Percentiles rank a stretch among this genome's conserved stretches.
These are phyloP conservation scores for Microbotryomycetes sp. DNA, from an alignment of 1,284 basidiomycete genomes.

Conservation along the genomic window DNA sequence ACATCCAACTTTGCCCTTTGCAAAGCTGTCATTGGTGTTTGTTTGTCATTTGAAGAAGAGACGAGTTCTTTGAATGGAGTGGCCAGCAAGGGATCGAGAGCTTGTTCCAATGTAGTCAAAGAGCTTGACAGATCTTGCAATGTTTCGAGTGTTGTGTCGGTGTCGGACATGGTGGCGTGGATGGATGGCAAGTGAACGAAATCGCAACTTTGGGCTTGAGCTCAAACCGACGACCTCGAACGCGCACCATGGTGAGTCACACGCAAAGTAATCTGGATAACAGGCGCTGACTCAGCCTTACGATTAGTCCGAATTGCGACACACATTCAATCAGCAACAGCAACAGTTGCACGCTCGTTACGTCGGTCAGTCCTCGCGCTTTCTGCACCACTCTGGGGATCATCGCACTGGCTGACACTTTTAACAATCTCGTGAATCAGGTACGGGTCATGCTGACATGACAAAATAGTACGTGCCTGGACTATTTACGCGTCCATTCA, in stretches of 20 bases:
- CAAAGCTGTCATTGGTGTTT: conserved; percentile 62
- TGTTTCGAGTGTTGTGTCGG: neutral
- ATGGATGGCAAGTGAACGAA: no score
- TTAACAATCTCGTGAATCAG: conserved; percentile 10
- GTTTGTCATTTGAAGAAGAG: neutral
- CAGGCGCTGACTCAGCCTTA: neutral
- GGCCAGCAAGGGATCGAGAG: conserved; percentile 21
- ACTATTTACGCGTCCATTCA: conserved; percentile 14
- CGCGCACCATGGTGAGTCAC: conserved; percentile 48
- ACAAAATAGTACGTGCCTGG: conserved; percentile 71
- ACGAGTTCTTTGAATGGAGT: conserved; percentile 14
- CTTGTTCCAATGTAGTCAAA: conserved; percentile 6
- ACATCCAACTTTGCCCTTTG: conserved; percentile 72
- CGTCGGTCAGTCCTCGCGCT: conserved; percentile 57
- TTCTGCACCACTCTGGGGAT: conserved; percentile 5
- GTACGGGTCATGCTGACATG: conserved; percentile 78
- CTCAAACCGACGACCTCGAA: conserved; percentile 59
- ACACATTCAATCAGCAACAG: conserved; percentile 87
- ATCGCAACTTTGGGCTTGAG: neutral
- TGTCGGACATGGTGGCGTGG: conserved; percentile 10
- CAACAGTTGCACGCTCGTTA: conserved; percentile 94
- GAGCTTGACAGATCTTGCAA: conserved; percentile 11
- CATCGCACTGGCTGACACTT: neutral
- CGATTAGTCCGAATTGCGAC: conserved; percentile 78
- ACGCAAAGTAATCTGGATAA: neutral